Evolutionary conservation across 805 yeast species (phyloP), one percentile per base, ranked within the genome.

Genomic region (Starmerella stellata): DNA sequence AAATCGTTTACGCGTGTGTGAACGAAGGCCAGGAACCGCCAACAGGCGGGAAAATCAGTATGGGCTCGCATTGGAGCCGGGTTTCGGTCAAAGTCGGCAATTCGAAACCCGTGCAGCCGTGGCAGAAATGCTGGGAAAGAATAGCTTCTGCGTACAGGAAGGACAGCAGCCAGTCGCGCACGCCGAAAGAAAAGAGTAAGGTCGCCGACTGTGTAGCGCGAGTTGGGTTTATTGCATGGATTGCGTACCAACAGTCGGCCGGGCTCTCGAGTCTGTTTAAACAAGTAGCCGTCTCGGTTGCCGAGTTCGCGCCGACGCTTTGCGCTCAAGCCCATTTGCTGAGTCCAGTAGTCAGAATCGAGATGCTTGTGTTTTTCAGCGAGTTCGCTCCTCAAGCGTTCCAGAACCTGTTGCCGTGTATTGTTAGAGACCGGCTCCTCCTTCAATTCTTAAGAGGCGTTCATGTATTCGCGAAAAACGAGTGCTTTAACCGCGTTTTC

Each of bases 311-410:
- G 18, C 13, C 7, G 15, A 14, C 9, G 13, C 15, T 32, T 7
- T n/a, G 8, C 15, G 25, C 15, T 5, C 25, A 8, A 15, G 25
- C 25, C 18, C 17, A 7, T 20, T 14, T 8, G 7, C 5, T 32
- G 25, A 7, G 8, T 8, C 23, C 25, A 8, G 25, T 16, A 8
- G 9, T 32, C 11, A 32, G 25, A 15, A 21, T 32, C 9, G 35
- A 32, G 35, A 5, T 32, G 25, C 25, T 21, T 9, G 7, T 32
- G 25, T 32, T 20, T 15, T 32, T 19, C 15, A 14, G 17, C n/a
- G 35, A 32, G 35, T 32, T 32, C 18, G 35, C 35, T 32, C 35
- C 35, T 8, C 23, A 32, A 8, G 16, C 8, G 35, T 32, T 32
- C 18, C 23, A 32, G 23, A 9, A 5, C 5, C 15, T 32, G 15